Conservation (phyloP, 345 rosid genomes). For the Populus nigra region DNA sequence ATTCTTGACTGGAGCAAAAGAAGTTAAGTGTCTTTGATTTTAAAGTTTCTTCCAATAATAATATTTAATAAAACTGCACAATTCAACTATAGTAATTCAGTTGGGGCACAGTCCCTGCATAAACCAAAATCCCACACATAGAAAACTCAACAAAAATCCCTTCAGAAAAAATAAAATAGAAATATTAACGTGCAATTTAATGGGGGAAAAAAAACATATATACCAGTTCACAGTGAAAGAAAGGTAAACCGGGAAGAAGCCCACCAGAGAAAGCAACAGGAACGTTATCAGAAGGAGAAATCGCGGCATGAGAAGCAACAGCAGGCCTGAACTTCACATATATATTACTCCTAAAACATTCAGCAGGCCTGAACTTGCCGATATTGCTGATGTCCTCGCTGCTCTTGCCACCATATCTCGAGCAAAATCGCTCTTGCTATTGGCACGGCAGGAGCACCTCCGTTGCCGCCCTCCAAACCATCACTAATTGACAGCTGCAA, state of each 20-base stretch:
- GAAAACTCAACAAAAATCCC: neutral
- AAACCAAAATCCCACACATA: neutral
- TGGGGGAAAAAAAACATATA: neutral
- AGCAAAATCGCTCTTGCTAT: too few species aligned
- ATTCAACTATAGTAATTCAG: too few species aligned
- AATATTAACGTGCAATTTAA: neutral
- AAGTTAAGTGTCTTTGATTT: too few species aligned
- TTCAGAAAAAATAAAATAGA: neutral
- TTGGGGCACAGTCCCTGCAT: too few species aligned
- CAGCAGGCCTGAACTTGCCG: conserved; percentile 17
- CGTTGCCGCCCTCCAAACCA: too few species aligned
- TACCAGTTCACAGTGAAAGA: neutral
- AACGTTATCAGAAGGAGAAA: conserved; percentile 79
- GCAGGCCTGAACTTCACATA: conserved; percentile 82
- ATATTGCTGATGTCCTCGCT: too few species aligned
- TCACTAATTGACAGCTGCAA: too few species aligned
- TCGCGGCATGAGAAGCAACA: conserved; percentile 79
- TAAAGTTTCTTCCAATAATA: neutral
- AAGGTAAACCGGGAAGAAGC: conserved; percentile 66
- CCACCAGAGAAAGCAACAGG: conserved; percentile 97
- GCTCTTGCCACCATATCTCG: too few species aligned
- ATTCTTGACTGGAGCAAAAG: neutral
- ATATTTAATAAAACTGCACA: too few species aligned
- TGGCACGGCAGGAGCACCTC: too few species aligned
- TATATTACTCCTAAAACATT: conserved; percentile 72